Conservation (phyloP, 257 asterid genomes). For the Nicotiana sylvestris region DNA sequence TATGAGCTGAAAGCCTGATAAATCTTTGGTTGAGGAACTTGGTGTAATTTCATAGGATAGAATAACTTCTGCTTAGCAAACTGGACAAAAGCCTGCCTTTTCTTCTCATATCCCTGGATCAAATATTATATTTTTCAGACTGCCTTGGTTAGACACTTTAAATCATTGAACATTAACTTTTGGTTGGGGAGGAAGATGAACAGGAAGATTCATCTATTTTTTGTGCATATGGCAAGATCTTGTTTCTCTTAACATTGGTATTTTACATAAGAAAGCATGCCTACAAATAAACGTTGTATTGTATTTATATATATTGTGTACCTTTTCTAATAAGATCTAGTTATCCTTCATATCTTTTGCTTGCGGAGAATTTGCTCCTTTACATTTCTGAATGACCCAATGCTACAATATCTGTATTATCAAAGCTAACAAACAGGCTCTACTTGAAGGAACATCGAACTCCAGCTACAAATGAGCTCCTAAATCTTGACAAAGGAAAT, state of each 20-base stretch:
- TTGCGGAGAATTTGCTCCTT: neutral
- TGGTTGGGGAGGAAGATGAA: neutral
- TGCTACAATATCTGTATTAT: constrained; percentile 62
- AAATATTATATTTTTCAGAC: neutral
- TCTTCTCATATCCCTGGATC: neutral
- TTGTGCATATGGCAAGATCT: neutral
- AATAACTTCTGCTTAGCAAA: neutral
- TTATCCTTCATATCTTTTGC: neutral
- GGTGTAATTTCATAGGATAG: constrained; percentile 37
- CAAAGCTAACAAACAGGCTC: constrained; percentile 80
- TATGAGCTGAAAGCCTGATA: neutral
- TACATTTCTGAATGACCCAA: constrained; percentile 27
- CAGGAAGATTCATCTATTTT: neutral
- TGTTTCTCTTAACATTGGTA: too few relatives aligned
- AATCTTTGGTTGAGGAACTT: constrained; percentile 34
- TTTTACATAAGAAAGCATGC: neutral
- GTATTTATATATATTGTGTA: neutral
- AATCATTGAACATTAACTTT: neutral
- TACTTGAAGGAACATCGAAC: constrained; percentile 83
- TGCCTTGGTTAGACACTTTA: neutral
- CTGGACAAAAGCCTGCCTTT: neutral
- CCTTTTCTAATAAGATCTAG: too few relatives aligned
- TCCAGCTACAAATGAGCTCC: constrained; percentile 60
- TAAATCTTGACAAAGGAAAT: constrained; percentile 46
- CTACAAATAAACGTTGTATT: too few relatives aligned